Percentiles rank a stretch among this genome's conserved stretches.
Evolutionary conservation across 2,329 filamentous ascomycete species (phyloP).

Genomic region (Emmonsia crescens): DNA sequence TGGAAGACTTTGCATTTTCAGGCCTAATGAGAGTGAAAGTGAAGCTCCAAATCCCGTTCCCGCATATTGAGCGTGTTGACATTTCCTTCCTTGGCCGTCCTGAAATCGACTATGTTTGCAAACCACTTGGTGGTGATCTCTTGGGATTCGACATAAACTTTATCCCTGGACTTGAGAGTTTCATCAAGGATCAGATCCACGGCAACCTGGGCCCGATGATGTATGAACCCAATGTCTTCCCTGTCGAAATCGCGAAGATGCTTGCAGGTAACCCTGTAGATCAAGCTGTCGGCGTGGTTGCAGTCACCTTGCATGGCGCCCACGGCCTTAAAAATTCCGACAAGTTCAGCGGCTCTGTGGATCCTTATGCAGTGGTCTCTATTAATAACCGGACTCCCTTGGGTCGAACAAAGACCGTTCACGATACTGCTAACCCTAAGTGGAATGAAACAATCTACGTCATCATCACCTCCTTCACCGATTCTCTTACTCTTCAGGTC

Average conservation of each 20-base stretch:
- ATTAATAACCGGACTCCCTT: slow-evolving; percentile 74
- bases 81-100: slow-evolving; percentile 89
- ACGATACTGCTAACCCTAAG: slow-evolving; percentile 72
- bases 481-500: slow-evolving; percentile 71
- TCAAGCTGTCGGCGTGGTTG: slow-evolving; percentile 87
- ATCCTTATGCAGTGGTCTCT: slow-evolving; percentile 78
- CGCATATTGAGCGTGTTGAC: slow-evolving; percentile 87
- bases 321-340: slow-evolving; percentile 90
- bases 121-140: slow-evolving; percentile 86
- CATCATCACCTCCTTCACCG: slow-evolving; percentile 82
- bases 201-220: slow-evolving; percentile 92
- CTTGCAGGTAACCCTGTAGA: slow-evolving; percentile 87
- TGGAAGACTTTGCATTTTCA: slow-evolving; percentile 93
- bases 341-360: slow-evolving; percentile 81
- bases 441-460: slow-evolving; percentile 98
- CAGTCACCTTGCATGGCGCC: slow-evolving; percentile 81
- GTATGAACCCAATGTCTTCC: slow-evolving; percentile 96
- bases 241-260: slow-evolving; percentile 98
- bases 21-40: slow-evolving; percentile 95
- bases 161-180: slow-evolving; percentile 83
- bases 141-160: slow-evolving; percentile 99
- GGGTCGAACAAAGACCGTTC: slow-evolving; percentile 77
- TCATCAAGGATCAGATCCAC: slow-evolving; percentile 95
- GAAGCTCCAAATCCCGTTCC: slow-evolving; percentile 92
- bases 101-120: slow-evolving; percentile 92